Conservation (phyloP, 345 rosid genomes). For the Excoecaria agallocha region DNA sequence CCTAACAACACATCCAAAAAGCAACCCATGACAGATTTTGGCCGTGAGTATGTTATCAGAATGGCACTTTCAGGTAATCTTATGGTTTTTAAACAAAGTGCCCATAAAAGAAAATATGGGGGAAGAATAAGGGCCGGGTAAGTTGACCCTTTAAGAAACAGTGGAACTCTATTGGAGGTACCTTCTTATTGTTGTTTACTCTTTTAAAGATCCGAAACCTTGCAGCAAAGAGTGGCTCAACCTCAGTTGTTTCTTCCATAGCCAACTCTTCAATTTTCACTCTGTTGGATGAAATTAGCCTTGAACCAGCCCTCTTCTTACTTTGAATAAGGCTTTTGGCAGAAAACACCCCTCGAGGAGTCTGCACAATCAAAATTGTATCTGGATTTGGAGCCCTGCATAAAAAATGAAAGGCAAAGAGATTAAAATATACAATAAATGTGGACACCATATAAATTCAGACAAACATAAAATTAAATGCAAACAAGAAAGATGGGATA, state of each 20-base stretch:
- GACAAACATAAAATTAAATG: not conserved
- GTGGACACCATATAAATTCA: not conserved
- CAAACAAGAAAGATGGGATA: not conserved
- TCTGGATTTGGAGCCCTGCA: conserved; percentile 89
- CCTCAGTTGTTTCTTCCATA: conserved; percentile 34
- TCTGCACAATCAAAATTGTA: conserved; percentile 77
- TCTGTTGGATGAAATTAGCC: conserved; percentile 66
- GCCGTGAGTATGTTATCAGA: too few relatives aligned
- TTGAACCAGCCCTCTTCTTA: conserved; percentile 68
- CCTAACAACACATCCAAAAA: too few relatives aligned
- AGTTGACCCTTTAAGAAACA: not conserved
- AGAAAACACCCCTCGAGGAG: conserved; percentile 74
- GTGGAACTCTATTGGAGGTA: conserved; percentile 21
- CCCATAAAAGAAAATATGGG: not conserved
- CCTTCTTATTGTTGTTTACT: conserved; percentile 65
- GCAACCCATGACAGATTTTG: too few relatives aligned
- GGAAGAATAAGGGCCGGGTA: not conserved
- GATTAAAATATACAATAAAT: not conserved
- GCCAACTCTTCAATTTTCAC: conserved; percentile 49
- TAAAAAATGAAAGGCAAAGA: conserved; percentile 16
- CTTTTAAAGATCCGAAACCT: conserved; percentile 74
- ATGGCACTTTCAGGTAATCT: not conserved
- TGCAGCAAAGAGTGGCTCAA: conserved; percentile 71
- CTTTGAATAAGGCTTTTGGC: conserved; percentile 68
- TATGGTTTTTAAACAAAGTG: not conserved